Evolutionary conservation across 192 early-diverging fungal species (phyloP).

Genomic region (Phycomyces nitens): DNA sequence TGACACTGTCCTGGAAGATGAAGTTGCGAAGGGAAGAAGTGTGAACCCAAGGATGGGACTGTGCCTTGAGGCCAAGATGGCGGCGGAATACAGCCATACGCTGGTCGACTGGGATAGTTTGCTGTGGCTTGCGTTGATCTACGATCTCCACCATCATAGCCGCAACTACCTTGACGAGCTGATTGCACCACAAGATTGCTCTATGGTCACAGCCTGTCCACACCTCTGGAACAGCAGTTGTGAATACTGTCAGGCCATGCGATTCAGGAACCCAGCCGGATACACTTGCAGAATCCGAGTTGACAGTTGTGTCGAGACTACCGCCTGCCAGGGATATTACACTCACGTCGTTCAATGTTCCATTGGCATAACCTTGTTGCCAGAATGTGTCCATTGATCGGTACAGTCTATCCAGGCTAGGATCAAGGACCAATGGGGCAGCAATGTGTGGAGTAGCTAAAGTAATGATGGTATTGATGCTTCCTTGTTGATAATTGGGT

Average conservation of each 20-base stretch:
- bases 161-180: conserved; percentile 69
- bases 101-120: conserved; percentile 51
- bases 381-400: conserved; percentile 66
- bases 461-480: conserved; percentile 81
- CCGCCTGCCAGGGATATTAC: conserved; percentile 91
- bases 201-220: conserved; percentile 90
- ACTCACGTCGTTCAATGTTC: conserved; percentile 50
- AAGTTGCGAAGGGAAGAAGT: background rate
- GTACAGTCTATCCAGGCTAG: conserved; percentile 60
- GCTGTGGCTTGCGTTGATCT: conserved; percentile 52
- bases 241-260: conserved; percentile 76
- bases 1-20: background rate
- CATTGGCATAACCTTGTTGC: conserved; percentile 36
- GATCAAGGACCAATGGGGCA: conserved; percentile 74
- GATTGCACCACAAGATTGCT: conserved; percentile 89
- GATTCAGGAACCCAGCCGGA: conserved; percentile 54
- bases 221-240: conserved; percentile 74
- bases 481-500: conserved; percentile 63
- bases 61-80: conserved; percentile 38
- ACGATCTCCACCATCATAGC: conserved; percentile 54
- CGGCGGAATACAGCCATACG: conserved; percentile 58
- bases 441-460: conserved; percentile 82
- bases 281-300: conserved; percentile 72
- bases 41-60: background rate
- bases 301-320: conserved; percentile 79